These are phyloP conservation scores for Talaromyces islandicus DNA, from an alignment of 2,329 filamentous ascomycete species.

Conservation along the genomic window DNA sequence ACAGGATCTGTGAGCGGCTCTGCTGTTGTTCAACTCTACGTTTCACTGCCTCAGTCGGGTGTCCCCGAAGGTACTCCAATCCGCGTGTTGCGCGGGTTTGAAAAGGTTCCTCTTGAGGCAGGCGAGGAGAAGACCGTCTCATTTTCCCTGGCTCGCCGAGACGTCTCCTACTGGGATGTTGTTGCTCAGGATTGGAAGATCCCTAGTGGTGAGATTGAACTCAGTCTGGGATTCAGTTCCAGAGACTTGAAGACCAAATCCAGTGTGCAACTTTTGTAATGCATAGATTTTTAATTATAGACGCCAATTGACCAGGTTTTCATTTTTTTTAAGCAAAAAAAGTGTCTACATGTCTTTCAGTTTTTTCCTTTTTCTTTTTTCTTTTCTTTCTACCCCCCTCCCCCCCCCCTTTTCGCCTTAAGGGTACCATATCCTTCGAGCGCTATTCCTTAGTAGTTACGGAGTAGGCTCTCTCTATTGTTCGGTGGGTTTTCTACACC, in stretches of 20 bases:
- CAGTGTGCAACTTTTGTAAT: background rate
- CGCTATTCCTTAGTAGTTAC: no score
- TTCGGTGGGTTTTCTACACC: background rate
- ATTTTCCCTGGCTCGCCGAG: constrained; percentile 29
- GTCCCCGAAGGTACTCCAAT: constrained; percentile 23
- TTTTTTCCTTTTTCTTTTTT: no score
- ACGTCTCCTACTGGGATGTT: constrained; percentile 39
- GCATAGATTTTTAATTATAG: background rate
- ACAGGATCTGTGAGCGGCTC: constrained; percentile 47
- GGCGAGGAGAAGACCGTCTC: constrained; percentile 6
- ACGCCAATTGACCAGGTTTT: background rate
- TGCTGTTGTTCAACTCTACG: constrained; percentile 53
- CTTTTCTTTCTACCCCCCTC: no score
- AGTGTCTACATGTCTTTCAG: no score
- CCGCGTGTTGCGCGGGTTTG: constrained; percentile 11
- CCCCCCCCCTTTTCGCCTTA: no score
- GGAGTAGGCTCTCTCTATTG: no score
- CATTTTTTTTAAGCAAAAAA: background rate
- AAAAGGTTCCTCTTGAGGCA: constrained; percentile 8
- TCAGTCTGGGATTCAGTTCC: background rate
- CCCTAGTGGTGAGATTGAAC: background rate
- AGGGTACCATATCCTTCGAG: no score
- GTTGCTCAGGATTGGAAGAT: constrained; percentile 33
- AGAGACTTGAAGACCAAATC: background rate
- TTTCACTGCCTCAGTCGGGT: constrained; percentile 25